Evolutionary conservation across 139 green algal genomes (phyloP).

Genomic region (Desmodesmus armatus): DNA sequence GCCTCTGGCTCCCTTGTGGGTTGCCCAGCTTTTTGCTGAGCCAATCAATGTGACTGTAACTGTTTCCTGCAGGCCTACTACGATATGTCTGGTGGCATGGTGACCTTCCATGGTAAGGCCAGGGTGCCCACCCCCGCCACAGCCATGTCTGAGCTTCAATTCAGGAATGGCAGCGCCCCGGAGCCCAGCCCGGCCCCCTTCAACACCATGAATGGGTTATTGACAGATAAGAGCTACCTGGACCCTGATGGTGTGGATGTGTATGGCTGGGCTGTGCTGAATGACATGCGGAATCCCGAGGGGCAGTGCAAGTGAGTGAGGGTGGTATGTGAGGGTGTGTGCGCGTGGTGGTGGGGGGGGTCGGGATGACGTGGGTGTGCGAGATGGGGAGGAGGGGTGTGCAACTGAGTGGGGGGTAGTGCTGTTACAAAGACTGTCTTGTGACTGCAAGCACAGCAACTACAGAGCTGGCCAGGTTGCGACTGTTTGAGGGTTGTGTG

Average conservation of each 20-base stretch:
- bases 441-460: too few species aligned
- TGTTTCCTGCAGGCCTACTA: constrained; percentile 10
- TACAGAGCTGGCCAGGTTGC: too few species aligned
- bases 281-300: not conserved
- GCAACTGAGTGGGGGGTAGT: too few species aligned
- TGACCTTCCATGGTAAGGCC: constrained; percentile 31
- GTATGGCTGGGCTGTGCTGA: constrained; percentile 28
- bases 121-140: not conserved
- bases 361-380: too few species aligned
- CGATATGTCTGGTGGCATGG: constrained; percentile 7
- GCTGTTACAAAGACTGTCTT: too few species aligned
- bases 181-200: not conserved
- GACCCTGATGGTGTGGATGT: constrained; percentile 31
- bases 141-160: too few species aligned
- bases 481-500: not conserved
- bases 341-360: too few species aligned
- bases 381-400: too few species aligned
- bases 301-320: constrained; percentile 11
- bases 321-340: too few species aligned
- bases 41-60: too few species aligned
- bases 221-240: constrained; percentile 1
- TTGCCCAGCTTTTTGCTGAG: too few species aligned
- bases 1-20: too few species aligned
- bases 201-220: not conserved
- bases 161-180: not conserved